These are phyloP conservation scores for Gardenia jasminoides DNA, from an alignment of 257 asterid genomes.

Conservation along the genomic window DNA sequence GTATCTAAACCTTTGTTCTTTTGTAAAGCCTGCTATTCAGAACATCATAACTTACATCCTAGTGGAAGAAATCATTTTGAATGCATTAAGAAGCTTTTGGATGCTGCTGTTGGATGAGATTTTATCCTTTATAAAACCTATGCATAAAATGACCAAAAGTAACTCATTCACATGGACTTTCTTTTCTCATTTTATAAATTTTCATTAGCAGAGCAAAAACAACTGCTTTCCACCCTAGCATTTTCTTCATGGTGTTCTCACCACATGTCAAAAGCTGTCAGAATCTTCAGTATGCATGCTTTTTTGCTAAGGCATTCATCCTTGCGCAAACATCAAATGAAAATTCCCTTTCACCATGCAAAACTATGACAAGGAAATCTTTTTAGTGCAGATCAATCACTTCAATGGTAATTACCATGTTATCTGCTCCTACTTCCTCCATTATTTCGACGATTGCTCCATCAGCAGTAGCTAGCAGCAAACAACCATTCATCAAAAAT, in stretches of 20 bases:
- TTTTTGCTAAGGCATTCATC: neutral
- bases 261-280: neutral
- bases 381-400: neutral
- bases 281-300: neutral
- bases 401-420: constrained; percentile 35
- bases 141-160: neutral
- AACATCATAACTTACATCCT: neutral
- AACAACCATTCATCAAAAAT: constrained; percentile 54
- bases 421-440: constrained; percentile 51
- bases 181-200: too few species aligned
- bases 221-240: neutral
- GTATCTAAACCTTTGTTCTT: neutral
- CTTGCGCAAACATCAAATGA: neutral
- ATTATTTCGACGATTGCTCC: constrained; percentile 47
- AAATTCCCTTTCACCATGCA: neutral
- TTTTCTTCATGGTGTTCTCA: neutral
- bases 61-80: neutral
- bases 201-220: neutral
- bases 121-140: neutral
- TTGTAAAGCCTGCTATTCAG: neutral
- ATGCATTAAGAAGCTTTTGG: neutral
- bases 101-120: neutral
- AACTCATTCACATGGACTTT: neutral
- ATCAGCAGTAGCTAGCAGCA: constrained; percentile 53
- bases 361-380: neutral